Conservation (phyloP, 768 basidiomycete genomes). For the Gyrodon lividus region DNA sequence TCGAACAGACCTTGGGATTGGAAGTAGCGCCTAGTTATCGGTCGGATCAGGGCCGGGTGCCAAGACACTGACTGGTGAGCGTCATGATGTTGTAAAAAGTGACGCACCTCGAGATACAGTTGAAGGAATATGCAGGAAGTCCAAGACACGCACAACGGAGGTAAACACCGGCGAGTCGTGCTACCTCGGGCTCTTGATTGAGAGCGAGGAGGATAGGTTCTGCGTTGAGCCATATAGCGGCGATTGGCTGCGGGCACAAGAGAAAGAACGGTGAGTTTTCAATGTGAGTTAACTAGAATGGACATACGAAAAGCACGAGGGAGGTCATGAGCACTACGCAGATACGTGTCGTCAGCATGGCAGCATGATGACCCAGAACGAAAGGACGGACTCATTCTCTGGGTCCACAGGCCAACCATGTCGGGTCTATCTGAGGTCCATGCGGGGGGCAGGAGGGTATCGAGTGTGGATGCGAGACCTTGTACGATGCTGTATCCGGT, state of each 20-base stretch:
- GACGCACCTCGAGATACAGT: conserved; percentile 49
- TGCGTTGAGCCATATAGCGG: conserved; percentile 77
- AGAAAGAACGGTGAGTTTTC: neutral
- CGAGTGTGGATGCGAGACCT: conserved; percentile 81
- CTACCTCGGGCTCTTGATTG: conserved; percentile 83
- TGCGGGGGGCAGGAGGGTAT: conserved; percentile 91
- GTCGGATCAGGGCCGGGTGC: neutral
- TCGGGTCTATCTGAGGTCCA: conserved; percentile 88
- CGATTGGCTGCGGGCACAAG: conserved; percentile 43
- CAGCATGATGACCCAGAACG: neutral
- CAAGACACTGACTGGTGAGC: neutral
- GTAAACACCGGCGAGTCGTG: conserved; percentile 71
- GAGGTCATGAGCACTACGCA: conserved; percentile 59
- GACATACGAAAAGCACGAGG: conserved; percentile 56
- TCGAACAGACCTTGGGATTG: conserved; percentile 86
- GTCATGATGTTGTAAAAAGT: neutral
- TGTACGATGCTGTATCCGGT: conserved; percentile 63
- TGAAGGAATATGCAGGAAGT: conserved; percentile 71
- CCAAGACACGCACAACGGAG: conserved; percentile 75
- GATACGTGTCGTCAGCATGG: conserved; percentile 7
- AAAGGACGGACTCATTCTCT: conserved; percentile 70
- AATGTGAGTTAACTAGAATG: neutral
- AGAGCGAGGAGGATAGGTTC: conserved; percentile 75
- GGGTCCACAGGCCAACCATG: conserved; percentile 87
- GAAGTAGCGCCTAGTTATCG: conserved; percentile 43